These are phyloP conservation scores for Solanum chmielewskii DNA, from an alignment of 257 asterid genomes.

Conservation along the genomic window DNA sequence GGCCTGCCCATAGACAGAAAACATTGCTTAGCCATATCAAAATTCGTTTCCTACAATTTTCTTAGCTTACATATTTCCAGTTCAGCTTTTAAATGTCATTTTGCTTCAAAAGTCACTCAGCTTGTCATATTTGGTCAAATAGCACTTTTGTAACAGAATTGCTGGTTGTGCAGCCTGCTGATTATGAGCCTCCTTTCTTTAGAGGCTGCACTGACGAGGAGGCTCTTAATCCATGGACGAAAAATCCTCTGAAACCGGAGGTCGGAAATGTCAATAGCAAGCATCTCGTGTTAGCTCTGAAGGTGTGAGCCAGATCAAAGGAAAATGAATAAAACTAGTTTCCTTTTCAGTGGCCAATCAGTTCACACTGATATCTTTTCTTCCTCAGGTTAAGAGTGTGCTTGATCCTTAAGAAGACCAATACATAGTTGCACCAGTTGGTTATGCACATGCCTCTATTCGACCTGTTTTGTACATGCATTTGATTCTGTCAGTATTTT, in stretches of 20 bases:
- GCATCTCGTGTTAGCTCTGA: constrained; percentile 75
- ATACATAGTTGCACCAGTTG: constrained; percentile 56
- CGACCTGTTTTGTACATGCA: background rate
- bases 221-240: constrained; percentile 68
- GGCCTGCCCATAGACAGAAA: background rate
- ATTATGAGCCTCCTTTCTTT: constrained; percentile 95
- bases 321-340: background rate
- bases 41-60: background rate
- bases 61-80: background rate
- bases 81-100: background rate
- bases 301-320: constrained; percentile 32
- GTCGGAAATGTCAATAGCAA: constrained; percentile 89
- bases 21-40: background rate
- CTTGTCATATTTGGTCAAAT: background rate
- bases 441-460: constrained; percentile 19
- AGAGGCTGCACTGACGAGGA: constrained; percentile 83
- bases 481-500: background rate
- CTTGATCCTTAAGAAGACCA: constrained; percentile 92
- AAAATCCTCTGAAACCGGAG: constrained; percentile 76
- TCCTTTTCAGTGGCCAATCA: background rate
- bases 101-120: background rate
- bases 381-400: constrained; percentile 77
- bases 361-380: background rate
- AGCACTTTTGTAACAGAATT: background rate
- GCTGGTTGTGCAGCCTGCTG: constrained; percentile 70